These are phyloP conservation scores for Phaseolus coccineus DNA, from an alignment of 331 rosid species.

Conservation along the genomic window DNA sequence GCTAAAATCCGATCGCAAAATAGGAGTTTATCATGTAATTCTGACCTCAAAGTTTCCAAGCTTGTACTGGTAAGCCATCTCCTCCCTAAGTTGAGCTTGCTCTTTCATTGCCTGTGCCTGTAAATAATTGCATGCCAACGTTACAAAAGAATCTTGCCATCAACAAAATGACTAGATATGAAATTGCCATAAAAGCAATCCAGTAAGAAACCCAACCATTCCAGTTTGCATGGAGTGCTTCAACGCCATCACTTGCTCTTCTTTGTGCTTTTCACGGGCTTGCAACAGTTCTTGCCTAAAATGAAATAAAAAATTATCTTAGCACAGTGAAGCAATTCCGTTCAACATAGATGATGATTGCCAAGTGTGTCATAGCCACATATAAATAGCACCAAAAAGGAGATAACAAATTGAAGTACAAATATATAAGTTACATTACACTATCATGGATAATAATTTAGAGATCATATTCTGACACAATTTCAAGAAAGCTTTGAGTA, in stretches of 20 bases:
- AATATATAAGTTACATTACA: neutral
- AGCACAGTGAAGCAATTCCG: neutral
- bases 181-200: slow-evolving; percentile 19
- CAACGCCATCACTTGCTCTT: slow-evolving; percentile 77
- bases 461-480: slow-evolving; percentile 24
- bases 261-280: slow-evolving; percentile 89
- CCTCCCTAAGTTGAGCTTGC: slow-evolving; percentile 98
- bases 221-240: slow-evolving; percentile 94
- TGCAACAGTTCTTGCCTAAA: slow-evolving; percentile 76
- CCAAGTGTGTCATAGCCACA: neutral
- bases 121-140: slow-evolving; percentile 26
- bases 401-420: slow-evolving; percentile 16
- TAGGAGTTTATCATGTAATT: slow-evolving; percentile 25
- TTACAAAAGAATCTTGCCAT: slow-evolving; percentile 7
- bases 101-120: slow-evolving; percentile 99
- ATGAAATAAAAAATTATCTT: slow-evolving; percentile 27
- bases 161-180: slow-evolving; percentile 2
- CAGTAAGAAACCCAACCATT: slow-evolving; percentile 68
- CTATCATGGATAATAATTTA: slow-evolving; percentile 2
- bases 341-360: slow-evolving; percentile 25
- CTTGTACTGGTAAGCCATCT: slow-evolving; percentile 99
- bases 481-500: slow-evolving; percentile 5
- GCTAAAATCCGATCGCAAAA: slow-evolving; percentile 16
- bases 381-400: slow-evolving; percentile 12
- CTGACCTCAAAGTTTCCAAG: slow-evolving; percentile 89